Evolutionary conservation across 306 rosid species (phyloP).

Genomic region (Citrullus colocynthis): DNA sequence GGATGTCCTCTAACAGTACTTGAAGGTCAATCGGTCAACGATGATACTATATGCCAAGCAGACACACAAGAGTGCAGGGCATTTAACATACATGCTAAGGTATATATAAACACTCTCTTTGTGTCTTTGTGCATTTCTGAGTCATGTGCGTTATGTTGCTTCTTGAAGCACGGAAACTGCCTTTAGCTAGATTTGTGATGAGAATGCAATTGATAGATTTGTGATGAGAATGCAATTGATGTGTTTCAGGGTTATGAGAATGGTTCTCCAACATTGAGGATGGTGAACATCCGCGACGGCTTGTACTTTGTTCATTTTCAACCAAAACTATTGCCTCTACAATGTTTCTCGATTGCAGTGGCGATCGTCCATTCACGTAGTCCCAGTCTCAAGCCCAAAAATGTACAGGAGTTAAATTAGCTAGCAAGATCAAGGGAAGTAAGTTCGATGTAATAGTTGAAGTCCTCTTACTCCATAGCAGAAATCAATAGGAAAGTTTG

Average conservation of each 20-base stretch:
- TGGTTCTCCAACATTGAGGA: slow-evolving; percentile 53
- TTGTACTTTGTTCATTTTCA: slow-evolving; percentile 65
- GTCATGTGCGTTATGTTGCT: not conserved
- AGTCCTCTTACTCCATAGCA: not conserved
- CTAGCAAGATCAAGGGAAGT: slow-evolving; percentile 18
- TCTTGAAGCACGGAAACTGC: not conserved
- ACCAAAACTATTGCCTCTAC: slow-evolving; percentile 48
- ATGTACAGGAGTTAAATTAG: slow-evolving; percentile 27
- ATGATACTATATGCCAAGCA: slow-evolving; percentile 18
- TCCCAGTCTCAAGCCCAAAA: slow-evolving; percentile 50
- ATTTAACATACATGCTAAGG: slow-evolving; percentile 52
- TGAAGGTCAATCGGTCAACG: slow-evolving; percentile 31
- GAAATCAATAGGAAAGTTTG: not conserved
- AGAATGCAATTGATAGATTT: not conserved
- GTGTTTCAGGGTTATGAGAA: slow-evolving; percentile 32
- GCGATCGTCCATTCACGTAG: slow-evolving; percentile 63
- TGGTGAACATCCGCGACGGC: slow-evolving; percentile 62
- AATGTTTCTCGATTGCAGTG: slow-evolving; percentile 80
- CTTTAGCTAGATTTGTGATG: not conserved
- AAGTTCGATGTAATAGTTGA: slow-evolving; percentile 16
- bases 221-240: not conserved
- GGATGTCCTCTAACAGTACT: slow-evolving; percentile 86
- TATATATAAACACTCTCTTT: slow-evolving; percentile 11
- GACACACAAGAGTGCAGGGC: slow-evolving; percentile 49
- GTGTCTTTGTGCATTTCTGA: not conserved